Evolutionary conservation across 2,329 filamentous ascomycete species (phyloP).

Genomic region (Claviceps fusiformis): DNA sequence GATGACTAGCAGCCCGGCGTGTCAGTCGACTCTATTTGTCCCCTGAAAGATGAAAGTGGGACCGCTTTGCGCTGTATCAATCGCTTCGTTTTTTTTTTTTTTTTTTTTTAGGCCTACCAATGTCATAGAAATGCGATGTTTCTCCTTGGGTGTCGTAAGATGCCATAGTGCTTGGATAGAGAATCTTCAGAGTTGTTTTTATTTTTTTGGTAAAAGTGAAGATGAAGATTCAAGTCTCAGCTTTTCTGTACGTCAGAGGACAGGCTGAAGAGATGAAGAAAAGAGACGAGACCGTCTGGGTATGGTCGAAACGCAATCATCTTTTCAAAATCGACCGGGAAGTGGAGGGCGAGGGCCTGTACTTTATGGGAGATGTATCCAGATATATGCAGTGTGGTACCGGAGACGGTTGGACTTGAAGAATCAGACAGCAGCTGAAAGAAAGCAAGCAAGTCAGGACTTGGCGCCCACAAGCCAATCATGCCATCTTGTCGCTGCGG

Average conservation of each 20-base stretch:
- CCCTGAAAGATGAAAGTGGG: not conserved
- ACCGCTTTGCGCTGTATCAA: not conserved
- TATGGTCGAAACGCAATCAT: not conserved
- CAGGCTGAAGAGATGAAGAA: not conserved
- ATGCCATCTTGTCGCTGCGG: not conserved
- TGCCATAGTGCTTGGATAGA: not conserved
- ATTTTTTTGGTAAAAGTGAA: not conserved
- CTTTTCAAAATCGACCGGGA: not conserved
- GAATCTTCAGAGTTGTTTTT: not conserved
- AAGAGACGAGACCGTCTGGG: not conserved
- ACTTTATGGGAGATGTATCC: not conserved
- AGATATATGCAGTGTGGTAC: not conserved
- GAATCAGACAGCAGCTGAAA: not conserved
- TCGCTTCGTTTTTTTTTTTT: not conserved
- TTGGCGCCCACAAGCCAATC: not conserved
- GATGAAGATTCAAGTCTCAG: not conserved
- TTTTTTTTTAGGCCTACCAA: slow-evolving; percentile 20
- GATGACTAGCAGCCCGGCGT: slow-evolving; percentile 46
- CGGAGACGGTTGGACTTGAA: not conserved
- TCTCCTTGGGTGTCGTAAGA: not conserved
- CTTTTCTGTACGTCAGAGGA: not conserved
- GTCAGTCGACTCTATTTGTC: not conserved
- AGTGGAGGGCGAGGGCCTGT: not conserved
- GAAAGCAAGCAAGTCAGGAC: not conserved
- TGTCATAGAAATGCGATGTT: slow-evolving; percentile 25